phyloP scores from a whole-genome alignment of 805 yeast genomes.

The Diddensiella santjacobensis region DNA sequence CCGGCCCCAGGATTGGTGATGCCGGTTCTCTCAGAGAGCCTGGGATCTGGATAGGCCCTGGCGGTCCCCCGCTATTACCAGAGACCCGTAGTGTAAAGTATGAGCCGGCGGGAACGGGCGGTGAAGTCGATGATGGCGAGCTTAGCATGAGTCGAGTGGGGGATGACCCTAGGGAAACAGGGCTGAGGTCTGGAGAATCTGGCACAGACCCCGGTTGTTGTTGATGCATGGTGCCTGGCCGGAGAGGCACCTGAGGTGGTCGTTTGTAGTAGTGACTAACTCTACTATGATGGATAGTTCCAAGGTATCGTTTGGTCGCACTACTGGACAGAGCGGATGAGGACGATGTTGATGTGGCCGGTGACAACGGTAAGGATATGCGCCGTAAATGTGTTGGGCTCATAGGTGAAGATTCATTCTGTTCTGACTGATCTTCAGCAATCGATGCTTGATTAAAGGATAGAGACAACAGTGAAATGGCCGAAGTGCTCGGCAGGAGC shows the following conservation, averaged over 20 bases:
- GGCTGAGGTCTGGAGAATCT: constrained; percentile 16
- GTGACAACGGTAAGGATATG: constrained; percentile 5
- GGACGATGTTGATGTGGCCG: constrained; percentile 9
- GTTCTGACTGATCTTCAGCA: neutral
- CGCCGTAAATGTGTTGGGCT: neutral
- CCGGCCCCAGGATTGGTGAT: constrained; percentile 19
- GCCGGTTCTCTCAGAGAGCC: constrained; percentile 3
- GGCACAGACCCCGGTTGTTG: constrained; percentile 6
- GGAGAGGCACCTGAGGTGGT: constrained; percentile 1
- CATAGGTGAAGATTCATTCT: neutral
- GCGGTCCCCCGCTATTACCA: neutral
- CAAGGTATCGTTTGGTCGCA: constrained; percentile 2
- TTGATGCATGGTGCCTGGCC: neutral
- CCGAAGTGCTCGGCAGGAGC: constrained; percentile 21
- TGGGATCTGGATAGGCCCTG: constrained; percentile 1
- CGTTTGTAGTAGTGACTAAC: constrained; percentile 6
- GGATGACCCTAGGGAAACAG: constrained; percentile 15
- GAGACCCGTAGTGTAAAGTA: neutral
- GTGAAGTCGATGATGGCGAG: constrained; percentile 7
- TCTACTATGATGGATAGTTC: constrained; percentile 8
- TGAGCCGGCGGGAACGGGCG: neutral
- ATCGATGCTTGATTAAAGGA: constrained; percentile 15
- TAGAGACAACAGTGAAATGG: constrained; percentile 20
- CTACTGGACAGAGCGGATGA: constrained; percentile 7
- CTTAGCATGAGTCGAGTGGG: constrained; percentile 15